Conservation (phyloP, 2,329 filamentous ascomycete genomes). For the Penicillium sumatraense region DNA sequence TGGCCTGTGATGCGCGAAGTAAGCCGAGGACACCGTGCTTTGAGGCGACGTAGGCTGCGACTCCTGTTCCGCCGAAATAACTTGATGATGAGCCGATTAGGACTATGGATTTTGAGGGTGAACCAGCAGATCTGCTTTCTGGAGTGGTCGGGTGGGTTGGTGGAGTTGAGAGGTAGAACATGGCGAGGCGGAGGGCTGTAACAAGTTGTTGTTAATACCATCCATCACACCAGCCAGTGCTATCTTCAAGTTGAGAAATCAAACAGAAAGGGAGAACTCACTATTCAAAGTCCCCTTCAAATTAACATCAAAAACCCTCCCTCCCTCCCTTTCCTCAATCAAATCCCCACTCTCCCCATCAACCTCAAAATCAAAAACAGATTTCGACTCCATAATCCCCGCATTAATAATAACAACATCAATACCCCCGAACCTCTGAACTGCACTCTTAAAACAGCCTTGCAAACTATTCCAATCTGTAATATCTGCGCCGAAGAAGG, state of each 20-base stretch:
- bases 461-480: conserved; percentile 43
- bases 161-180: conserved; percentile 33
- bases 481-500: conserved; percentile 45
- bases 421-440: conserved; percentile 39
- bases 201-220: conserved; percentile 3
- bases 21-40: conserved; percentile 51
- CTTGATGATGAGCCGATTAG: conserved; percentile 49
- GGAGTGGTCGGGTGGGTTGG: neutral
- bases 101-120: conserved; percentile 42
- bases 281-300: conserved; percentile 53
- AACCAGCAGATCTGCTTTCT: too few species aligned
- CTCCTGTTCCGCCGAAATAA: conserved; percentile 50
- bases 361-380: conserved; percentile 30
- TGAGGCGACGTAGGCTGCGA: conserved; percentile 49
- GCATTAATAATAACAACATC: conserved; percentile 51
- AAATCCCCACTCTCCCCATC: conserved; percentile 26
- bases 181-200: conserved; percentile 35
- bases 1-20: conserved; percentile 41
- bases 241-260: conserved; percentile 52
- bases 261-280: too few species aligned
- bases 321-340: conserved; percentile 28
- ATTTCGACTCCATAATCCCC: conserved; percentile 40
- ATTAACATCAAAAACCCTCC: conserved; percentile 47
- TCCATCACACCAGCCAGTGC: conserved; percentile 47
- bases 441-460: conserved; percentile 36